Evolutionary conservation across 2,329 filamentous ascomycete genomes (phyloP), one percentile per base, ranked within the genome.

Genomic region (Xylaria polymorpha): DNA sequence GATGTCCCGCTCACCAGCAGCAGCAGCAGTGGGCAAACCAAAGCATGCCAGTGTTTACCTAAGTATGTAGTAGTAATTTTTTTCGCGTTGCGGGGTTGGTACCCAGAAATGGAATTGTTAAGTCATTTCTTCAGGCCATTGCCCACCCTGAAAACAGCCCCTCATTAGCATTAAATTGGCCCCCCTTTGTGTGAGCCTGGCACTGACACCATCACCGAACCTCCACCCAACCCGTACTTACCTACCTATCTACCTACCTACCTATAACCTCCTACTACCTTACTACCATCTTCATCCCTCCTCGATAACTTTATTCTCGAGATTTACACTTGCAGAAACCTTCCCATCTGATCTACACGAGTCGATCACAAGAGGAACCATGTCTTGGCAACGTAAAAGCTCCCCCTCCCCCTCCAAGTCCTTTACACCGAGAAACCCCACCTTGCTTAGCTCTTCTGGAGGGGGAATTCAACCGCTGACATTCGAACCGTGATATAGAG

Each of bases 371-470:
- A 64, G 64, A 74, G 73, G 69, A 78, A 88, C 76, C 79, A 91
- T 92, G 90, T 92, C 90, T 82, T 92, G 90, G 90, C 90, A 93
- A 91, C 88, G 91, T 92, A 81, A 75, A 81, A 78, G 77, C 78
- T 46, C 69, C 63, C 60, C 67, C 55, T 69, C 57, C 69, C 57
- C 57, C 68, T 37, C 67, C 67, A 67, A 61, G 61, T 61, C 65
- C 72, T 72, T 61, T 46, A 46, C 50, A 48, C 58, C 46, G 59
- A 61, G 58, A 50, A 60, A 59, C 77, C 77, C 77, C 76, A 74
- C 73, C 51, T 55, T 61, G 61, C 41, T 63, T 55, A 67, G 71
- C 69, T 69, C 55, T 39, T 61, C 61, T 62, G 51, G 67, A 67
- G 65, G 55, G 67, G 46, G 48, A 57, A 68, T 39, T 14, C 29